A percentile compares a stretch with the other conserved stretches of the same genome.
Evolutionary conservation across 2,329 filamentous ascomycete species (phyloP).

Genomic region (Penicillium italicum): DNA sequence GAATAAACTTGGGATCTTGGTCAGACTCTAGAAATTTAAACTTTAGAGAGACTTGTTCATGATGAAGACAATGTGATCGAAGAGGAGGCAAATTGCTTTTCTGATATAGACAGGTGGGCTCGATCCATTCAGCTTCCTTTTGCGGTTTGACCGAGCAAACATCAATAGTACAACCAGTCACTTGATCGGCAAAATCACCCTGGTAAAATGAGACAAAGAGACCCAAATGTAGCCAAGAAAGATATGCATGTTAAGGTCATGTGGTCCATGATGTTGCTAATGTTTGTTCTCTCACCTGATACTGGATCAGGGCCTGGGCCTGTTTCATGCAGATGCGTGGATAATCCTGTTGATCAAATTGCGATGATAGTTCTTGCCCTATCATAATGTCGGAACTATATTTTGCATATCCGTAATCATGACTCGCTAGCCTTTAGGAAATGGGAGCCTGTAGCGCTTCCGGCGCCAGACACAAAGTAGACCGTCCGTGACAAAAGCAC

Average conservation of each 20-base stretch:
- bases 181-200: conserved; percentile 5
- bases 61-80: too few relatives aligned
- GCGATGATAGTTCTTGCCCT: not conserved
- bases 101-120: conserved; percentile 7
- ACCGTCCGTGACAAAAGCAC: not conserved
- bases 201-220: not conserved
- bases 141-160: conserved; percentile 15
- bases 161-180: conserved; percentile 4
- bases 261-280: not conserved
- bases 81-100: not conserved
- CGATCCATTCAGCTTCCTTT: conserved; percentile 19
- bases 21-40: too few relatives aligned
- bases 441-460: not conserved
- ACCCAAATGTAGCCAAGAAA: not conserved
- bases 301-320: not conserved
- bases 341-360: not conserved
- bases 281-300: not conserved
- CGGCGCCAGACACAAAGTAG: not conserved
- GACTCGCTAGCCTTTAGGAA: not conserved
- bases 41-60: too few relatives aligned
- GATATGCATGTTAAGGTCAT: not conserved
- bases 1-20: too few relatives aligned
- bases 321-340: not conserved
- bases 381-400: not conserved
- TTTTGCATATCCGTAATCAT: not conserved